A percentile compares a stretch with the other conserved stretches of the same genome.
phyloP scores from a whole-genome alignment of 441 rosid species.

The Euphorbia celastroides region DNA sequence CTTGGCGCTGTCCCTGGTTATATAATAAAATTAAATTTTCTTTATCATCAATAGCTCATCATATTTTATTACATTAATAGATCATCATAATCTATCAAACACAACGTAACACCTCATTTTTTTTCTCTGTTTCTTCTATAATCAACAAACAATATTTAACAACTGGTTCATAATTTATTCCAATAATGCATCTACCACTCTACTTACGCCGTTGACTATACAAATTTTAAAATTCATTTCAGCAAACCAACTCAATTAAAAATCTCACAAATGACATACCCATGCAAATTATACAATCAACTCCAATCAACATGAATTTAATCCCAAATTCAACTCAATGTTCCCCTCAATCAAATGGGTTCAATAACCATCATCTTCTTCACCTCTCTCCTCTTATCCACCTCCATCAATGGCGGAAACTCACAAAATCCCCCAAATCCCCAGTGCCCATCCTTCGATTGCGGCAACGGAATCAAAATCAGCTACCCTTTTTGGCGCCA shows the following conservation, averaged over 20 bases:
- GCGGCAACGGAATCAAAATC: constrained; percentile 21
- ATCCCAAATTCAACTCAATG: not conserved
- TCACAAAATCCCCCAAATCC: constrained; percentile 11
- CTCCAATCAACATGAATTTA: not conserved
- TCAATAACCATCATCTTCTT: constrained; percentile 5
- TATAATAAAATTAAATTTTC: no score
- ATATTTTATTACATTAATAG: no score
- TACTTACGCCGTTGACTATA: constrained; percentile 27
- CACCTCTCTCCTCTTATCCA: not conserved
- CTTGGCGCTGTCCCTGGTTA: no score
- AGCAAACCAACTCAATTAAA: not conserved
- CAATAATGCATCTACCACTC: not conserved
- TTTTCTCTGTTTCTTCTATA: no score
- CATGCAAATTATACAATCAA: no score
- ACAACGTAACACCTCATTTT: not conserved
- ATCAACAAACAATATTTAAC: not conserved
- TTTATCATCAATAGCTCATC: no score
- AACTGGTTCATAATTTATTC: not conserved
- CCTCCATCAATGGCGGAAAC: constrained; percentile 6
- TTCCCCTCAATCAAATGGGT: constrained; percentile 4
- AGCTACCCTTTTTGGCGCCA: constrained; percentile 31
- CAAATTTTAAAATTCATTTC: not conserved
- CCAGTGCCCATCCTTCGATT: constrained; percentile 21
- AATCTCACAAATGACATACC: no score
- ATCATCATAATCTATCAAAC: no score